phyloP scores from a whole-genome alignment of 2,329 filamentous ascomycete species.

The Tolypocladium guangdongense region DNA sequence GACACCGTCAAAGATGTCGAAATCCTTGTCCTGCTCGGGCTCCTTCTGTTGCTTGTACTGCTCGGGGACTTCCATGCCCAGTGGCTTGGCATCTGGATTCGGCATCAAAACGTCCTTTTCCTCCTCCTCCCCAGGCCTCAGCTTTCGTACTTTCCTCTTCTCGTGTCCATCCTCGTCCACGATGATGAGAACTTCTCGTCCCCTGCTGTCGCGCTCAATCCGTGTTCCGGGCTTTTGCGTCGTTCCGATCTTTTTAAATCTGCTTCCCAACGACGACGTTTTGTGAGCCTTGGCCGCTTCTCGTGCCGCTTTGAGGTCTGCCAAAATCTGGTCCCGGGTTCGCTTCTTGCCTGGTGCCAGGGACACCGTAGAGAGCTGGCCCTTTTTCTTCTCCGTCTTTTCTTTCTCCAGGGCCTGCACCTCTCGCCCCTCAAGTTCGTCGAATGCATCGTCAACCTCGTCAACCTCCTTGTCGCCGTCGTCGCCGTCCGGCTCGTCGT shows the following conservation, averaged over 20 bases:
- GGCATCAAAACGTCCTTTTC: conserved; percentile 37
- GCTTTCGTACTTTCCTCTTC: conserved; percentile 51
- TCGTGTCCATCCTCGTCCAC: conserved; percentile 56
- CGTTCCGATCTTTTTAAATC: conserved; percentile 54
- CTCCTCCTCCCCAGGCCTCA: conserved; percentile 27
- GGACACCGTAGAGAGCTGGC: conserved; percentile 43
- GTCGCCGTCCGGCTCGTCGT: not conserved
- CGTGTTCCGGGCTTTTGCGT: conserved; percentile 42
- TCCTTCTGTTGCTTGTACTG: conserved; percentile 37
- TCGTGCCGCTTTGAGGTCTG: conserved; percentile 53
- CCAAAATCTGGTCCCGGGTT: conserved; percentile 55
- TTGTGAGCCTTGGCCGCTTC: conserved; percentile 45
- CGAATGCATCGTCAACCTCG: conserved; percentile 55
- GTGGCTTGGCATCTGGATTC: conserved; percentile 42
- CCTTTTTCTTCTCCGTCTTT: conserved; percentile 45
- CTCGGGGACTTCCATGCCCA: conserved; percentile 58
- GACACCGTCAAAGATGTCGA: conserved; percentile 55
- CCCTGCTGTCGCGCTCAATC: conserved; percentile 50
- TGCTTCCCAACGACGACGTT: conserved; percentile 42
- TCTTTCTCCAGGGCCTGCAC: conserved; percentile 42
- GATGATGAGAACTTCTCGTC: conserved; percentile 53
- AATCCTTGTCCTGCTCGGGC: conserved; percentile 41
- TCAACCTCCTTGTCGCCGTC: conserved; percentile 11
- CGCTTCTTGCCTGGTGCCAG: conserved; percentile 48
- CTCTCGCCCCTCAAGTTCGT: conserved; percentile 43